phyloP scores from a whole-genome alignment of 768 basidiomycete species.

The Kwoniella sp. region DNA sequence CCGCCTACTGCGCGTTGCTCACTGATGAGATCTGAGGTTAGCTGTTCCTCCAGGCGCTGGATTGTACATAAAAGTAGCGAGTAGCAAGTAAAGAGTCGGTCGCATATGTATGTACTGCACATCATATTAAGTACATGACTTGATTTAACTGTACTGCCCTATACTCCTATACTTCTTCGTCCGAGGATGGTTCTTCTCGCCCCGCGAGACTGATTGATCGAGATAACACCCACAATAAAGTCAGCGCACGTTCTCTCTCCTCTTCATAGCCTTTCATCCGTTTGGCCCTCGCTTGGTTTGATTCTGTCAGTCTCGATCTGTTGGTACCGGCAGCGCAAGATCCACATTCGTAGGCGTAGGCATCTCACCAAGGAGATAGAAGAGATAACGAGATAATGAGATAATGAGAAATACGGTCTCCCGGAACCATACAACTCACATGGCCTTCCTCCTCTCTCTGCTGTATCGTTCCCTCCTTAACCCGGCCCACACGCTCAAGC shows the following conservation, averaged over 20 bases:
- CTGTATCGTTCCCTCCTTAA: conserved; percentile 30
- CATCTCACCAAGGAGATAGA: background rate
- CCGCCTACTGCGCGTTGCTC: no score
- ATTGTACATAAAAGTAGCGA: no score
- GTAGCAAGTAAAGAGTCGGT: no score
- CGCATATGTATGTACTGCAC: no score
- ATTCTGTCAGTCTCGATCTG: no score
- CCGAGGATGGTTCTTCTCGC: conserved; percentile 7
- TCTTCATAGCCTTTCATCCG: no score
- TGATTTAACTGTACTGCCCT: no score
- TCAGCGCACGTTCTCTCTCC: background rate
- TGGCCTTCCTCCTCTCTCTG: conserved; percentile 22
- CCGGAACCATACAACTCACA: conserved; percentile 16
- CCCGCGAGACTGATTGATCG: conserved; percentile 4
- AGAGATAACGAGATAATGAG: background rate
- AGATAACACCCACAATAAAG: background rate
- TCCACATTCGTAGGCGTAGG: background rate
- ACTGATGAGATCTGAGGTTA: no score
- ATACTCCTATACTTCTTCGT: conserved; percentile 19
- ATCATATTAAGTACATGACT: no score
- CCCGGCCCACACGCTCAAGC: conserved; percentile 30
- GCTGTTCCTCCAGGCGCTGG: no score
- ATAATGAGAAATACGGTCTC: background rate
- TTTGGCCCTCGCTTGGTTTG: no score
- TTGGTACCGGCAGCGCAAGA: no score